Base-by-base conservation (phyloP, 2,329 filamentous ascomycete species). In the Thyridium curvatum region DNA sequence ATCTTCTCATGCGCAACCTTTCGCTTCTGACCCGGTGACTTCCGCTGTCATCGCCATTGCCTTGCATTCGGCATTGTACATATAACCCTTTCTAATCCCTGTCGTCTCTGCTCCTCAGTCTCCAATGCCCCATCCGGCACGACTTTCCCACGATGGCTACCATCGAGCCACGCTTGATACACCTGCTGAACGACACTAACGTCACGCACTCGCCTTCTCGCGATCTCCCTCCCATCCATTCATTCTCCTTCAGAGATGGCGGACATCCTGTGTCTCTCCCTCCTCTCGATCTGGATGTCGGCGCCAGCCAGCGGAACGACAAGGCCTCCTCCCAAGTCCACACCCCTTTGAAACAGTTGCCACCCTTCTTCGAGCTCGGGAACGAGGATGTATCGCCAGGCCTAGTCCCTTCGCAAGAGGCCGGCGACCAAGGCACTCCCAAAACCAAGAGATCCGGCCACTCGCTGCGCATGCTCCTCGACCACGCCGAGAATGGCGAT, bases 161-260 rank as follows among this genome's bases (percentile, higher is more conserved):
- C 54, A 82, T 82, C 62, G 78, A 82, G 69, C 78, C 78, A 54
- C 74, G 77, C 54, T 67, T 82, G 48, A 82, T 81, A 55, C 76
- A 81, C 56, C 62, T 82, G 48, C 66, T 82, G 52, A 82, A 82
- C 59, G 72, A 77, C 52, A 68, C 67, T 35, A 66, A 65, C 32
- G 65, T 66, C 45, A 68, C 70, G 34, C 66, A 66, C 47, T 61
- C 64, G 50, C 65, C 61, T 50, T 66, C 68, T 45, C 61, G 69
- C 51, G 72, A 76, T 43, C 67, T 79, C 3, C 75, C 77, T 30
- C 69, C 76, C 35, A 61, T 78, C 32, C 71, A 77, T 45, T 60
- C 62, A 43, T 59, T 58, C 44, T 68, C 64, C 35, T 61, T 65
- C 14, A 64, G 64, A 43, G 54, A 62, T 18, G 57, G 66, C 18